These are phyloP conservation scores for Austroboletus rostrupii DNA, from an alignment of 1,284 basidiomycete genomes.

Conservation along the genomic window DNA sequence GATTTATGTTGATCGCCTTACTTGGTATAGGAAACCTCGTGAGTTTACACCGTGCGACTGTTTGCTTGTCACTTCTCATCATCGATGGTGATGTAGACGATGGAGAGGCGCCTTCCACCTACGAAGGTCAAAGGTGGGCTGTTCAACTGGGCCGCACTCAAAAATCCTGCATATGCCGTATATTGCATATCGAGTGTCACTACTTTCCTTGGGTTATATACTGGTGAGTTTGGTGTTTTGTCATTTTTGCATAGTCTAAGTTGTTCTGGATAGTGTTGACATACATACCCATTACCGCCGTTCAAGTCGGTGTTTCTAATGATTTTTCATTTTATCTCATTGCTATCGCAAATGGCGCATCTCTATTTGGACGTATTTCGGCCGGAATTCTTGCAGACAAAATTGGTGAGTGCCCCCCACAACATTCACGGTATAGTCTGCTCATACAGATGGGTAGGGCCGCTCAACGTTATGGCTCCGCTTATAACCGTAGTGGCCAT, in stretches of 20 bases:
- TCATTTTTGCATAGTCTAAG: conserved; percentile 9
- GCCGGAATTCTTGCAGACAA: conserved; percentile 39
- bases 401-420: conserved; percentile 29
- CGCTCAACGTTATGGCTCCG: conserved; percentile 38
- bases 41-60: conserved; percentile 1
- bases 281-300: conserved; percentile 44
- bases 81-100: conserved; percentile 21
- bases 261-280: conserved; percentile 37
- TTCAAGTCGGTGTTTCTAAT: conserved; percentile 32
- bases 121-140: conserved; percentile 37
- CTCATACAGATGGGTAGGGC: conserved; percentile 20
- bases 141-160: conserved; percentile 40
- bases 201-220: conserved; percentile 59
- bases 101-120: conserved; percentile 40
- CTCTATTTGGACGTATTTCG: conserved; percentile 39
- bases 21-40: conserved; percentile 38
- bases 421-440: neutral
- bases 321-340: conserved; percentile 44
- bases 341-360: conserved; percentile 46
- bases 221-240: conserved; percentile 34
- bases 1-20: conserved; percentile 38
- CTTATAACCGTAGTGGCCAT: too few relatives aligned
- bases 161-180: conserved; percentile 35
- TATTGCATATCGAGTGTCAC: conserved; percentile 42
- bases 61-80: too few relatives aligned